A percentile compares a stretch with the other conserved stretches of the same genome.
phyloP scores from a whole-genome alignment of 768 basidiomycete species.

The Hygrophorus russula region DNA sequence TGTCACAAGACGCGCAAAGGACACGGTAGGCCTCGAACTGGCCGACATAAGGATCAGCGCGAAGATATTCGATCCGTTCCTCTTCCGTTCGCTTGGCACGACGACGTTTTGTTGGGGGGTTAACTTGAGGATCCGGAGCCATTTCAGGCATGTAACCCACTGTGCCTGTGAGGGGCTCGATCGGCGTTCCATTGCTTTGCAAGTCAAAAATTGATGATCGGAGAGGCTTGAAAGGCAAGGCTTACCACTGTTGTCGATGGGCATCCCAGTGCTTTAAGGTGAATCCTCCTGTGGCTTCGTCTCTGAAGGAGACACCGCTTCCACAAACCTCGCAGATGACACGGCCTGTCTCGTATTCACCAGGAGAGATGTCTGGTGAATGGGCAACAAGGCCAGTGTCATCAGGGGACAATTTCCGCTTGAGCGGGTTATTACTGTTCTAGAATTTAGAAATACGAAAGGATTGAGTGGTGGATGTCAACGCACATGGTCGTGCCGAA shows the following conservation, averaged over 20 bases:
- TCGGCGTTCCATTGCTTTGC: not conserved
- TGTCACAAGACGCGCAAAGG: constrained; percentile 69
- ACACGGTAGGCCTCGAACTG: constrained; percentile 74
- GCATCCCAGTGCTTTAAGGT: constrained; percentile 62
- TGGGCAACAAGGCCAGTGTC: not conserved
- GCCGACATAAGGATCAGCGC: constrained; percentile 67
- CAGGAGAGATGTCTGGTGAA: constrained; percentile 11
- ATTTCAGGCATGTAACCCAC: constrained; percentile 33
- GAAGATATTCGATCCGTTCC: constrained; percentile 61
- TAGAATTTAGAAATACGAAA: no score
- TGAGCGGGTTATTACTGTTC: constrained; percentile 10
- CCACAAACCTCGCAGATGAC: constrained; percentile 60
- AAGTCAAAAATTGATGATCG: not conserved
- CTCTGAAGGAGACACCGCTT: constrained; percentile 51
- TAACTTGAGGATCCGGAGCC: constrained; percentile 28
- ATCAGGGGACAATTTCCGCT: constrained; percentile 15
- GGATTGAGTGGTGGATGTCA: no score
- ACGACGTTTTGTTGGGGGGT: constrained; percentile 50
- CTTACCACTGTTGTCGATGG: constrained; percentile 48
- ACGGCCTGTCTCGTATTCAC: constrained; percentile 55
- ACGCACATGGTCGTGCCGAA: no score
- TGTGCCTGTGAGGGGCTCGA: constrained; percentile 4
- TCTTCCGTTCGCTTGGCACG: constrained; percentile 71
- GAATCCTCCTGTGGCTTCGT: constrained; percentile 50
- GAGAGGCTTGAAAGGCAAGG: not conserved